These are phyloP conservation scores for Starmerella bombicola DNA, from an alignment of 805 yeast species.

Conservation along the genomic window DNA sequence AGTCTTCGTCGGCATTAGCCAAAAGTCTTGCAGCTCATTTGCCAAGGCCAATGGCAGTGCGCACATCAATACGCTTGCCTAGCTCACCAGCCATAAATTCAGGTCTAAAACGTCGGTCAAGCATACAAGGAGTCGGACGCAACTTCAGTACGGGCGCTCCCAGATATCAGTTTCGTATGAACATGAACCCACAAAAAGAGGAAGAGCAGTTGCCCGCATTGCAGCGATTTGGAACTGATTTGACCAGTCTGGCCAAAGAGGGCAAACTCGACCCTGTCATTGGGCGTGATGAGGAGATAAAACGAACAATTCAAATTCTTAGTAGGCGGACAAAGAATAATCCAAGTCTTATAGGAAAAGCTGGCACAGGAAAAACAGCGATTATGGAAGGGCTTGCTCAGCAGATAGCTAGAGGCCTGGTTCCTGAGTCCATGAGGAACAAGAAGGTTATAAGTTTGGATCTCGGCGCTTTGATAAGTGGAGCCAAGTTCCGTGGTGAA, in stretches of 20 bases:
- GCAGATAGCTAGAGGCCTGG: constrained; percentile 79
- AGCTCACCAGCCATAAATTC: no score
- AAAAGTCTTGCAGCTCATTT: no score
- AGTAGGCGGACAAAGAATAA: constrained; percentile 90
- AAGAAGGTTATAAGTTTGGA: constrained; percentile 76
- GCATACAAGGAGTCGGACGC: no score
- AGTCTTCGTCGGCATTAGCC: no score
- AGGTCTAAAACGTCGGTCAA: neutral
- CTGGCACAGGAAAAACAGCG: constrained; percentile 98
- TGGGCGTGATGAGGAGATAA: constrained; percentile 90
- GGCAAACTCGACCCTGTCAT: constrained; percentile 94
- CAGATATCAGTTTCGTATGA: constrained; percentile 15
- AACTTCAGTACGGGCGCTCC: constrained; percentile 8
- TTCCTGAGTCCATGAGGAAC: constrained; percentile 84
- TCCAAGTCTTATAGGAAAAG: constrained; percentile 89
- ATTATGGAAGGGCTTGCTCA: constrained; percentile 95
- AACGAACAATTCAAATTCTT: constrained; percentile 81
- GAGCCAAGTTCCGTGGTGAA: constrained; percentile 93
- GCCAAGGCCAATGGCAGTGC: no score
- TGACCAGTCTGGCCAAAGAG: constrained; percentile 73
- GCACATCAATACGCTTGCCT: no score
- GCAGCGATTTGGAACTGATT: constrained; percentile 71
- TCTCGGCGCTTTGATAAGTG: constrained; percentile 78
- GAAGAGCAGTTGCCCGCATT: constrained; percentile 48
- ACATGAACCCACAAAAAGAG: constrained; percentile 13